Conservation (phyloP, 2,329 filamentous ascomycete genomes). For the Penicillium sp. region DNA sequence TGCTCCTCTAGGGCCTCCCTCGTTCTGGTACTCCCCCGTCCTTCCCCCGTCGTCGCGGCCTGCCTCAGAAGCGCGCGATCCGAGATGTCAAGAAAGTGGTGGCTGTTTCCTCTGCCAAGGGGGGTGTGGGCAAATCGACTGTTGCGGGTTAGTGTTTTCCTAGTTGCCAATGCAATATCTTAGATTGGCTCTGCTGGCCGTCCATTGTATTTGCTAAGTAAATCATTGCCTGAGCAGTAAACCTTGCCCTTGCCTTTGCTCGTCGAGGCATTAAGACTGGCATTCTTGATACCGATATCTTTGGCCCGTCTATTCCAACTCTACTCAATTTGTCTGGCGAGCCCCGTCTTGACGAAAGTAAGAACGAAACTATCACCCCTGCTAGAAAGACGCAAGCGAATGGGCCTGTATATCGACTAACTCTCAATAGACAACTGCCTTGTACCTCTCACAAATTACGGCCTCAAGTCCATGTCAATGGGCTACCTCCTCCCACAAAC, state of each 20-base stretch:
- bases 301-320: constrained; percentile 92
- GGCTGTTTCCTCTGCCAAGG: constrained; percentile 96
- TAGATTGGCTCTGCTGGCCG: not conserved
- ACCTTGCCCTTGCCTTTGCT: constrained; percentile 86
- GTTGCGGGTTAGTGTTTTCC: constrained; percentile 68
- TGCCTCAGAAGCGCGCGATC: constrained; percentile 82
- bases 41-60: constrained; percentile 76
- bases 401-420: not conserved
- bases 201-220: constrained; percentile 9
- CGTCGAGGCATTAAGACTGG: constrained; percentile 80
- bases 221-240: constrained; percentile 54
- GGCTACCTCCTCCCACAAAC: constrained; percentile 75
- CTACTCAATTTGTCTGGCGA: constrained; percentile 82
- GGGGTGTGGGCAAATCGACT: constrained; percentile 97
- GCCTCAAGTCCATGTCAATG: constrained; percentile 98
- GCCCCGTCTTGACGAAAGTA: constrained; percentile 75
- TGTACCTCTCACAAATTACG: constrained; percentile 89
- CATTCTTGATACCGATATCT: constrained; percentile 95
- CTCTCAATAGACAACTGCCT: constrained; percentile 61
- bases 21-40: constrained; percentile 71
- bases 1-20: constrained; percentile 73
- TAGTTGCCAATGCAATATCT: not conserved
- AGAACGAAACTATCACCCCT: constrained; percentile 38
- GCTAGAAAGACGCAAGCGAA: too few species aligned
- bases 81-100: constrained; percentile 87